Conservation (phyloP, 2,329 filamentous ascomycete species). For the Colletotrichum tofieldiae region DNA sequence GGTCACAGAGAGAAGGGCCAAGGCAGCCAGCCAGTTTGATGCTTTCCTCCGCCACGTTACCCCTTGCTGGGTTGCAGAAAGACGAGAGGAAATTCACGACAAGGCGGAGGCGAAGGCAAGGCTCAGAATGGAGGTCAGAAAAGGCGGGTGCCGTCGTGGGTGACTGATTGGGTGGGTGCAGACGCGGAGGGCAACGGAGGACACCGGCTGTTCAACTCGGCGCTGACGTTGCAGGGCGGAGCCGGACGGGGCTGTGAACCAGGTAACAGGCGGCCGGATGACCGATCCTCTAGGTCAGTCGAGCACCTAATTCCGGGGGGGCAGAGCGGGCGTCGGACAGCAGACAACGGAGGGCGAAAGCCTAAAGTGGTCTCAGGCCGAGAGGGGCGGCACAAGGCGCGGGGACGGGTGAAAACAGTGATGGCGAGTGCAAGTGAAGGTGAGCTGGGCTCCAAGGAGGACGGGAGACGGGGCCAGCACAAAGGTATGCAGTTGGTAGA, state of each 20-base stretch:
- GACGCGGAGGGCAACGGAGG: constrained; percentile 12
- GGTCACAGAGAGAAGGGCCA: constrained; percentile 26
- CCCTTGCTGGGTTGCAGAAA: constrained; percentile 5
- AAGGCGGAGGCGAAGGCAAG: neutral
- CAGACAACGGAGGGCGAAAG: constrained; percentile 11
- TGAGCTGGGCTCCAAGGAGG: constrained; percentile 1
- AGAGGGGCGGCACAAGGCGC: constrained; percentile 6
- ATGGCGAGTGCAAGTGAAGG: constrained; percentile 9
- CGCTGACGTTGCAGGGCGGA: constrained; percentile 30
- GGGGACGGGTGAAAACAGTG: constrained; percentile 8
- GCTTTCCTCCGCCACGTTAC: neutral
- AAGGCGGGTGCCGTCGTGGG: constrained; percentile 14
- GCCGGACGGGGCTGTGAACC: constrained; percentile 19
- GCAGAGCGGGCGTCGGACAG: neutral
- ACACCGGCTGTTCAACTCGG: constrained; percentile 27
- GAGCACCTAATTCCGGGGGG: constrained; percentile 9
- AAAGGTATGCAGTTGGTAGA: constrained; percentile 29
- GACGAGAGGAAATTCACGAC: neutral
- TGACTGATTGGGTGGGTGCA: constrained; percentile 6
- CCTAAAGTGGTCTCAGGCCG: constrained; percentile 7
- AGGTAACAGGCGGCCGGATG: constrained; percentile 11
- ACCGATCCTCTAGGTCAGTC: constrained; percentile 8
- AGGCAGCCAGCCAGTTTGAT: neutral
- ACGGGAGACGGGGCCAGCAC: constrained; percentile 9
- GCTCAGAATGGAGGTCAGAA: neutral